phyloP scores from a whole-genome alignment of 129 eudicot species.

The Solidago caesia region DNA sequence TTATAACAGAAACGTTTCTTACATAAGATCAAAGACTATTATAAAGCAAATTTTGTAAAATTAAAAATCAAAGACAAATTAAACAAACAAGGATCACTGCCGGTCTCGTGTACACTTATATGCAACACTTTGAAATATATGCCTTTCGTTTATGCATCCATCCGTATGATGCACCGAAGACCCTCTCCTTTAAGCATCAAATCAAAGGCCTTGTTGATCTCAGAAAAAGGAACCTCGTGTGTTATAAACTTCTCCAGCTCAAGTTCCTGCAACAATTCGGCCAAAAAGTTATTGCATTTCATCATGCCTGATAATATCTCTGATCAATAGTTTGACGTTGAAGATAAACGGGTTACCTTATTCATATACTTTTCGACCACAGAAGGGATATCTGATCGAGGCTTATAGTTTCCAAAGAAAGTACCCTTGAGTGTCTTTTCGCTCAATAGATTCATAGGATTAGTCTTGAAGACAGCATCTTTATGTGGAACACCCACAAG shows the following conservation, averaged over 20 bases:
- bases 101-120: not conserved
- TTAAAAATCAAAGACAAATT: no score
- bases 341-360: constrained; percentile 39
- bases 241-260: constrained; percentile 49
- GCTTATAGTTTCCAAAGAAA: constrained; percentile 83
- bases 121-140: not conserved
- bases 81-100: not conserved
- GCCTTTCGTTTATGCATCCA: constrained; percentile 28
- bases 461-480: constrained; percentile 71
- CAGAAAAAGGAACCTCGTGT: constrained; percentile 42
- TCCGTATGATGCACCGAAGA: constrained; percentile 45
- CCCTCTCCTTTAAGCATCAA: constrained; percentile 49
- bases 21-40: no score
- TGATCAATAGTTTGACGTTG: no score
- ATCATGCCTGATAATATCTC: no score
- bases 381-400: constrained; percentile 61
- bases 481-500: constrained; percentile 89
- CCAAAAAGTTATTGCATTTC: not conserved
- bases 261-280: constrained; percentile 31
- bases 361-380: constrained; percentile 83
- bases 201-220: constrained; percentile 48
- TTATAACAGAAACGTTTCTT: no score
- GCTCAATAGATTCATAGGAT: constrained; percentile 61
- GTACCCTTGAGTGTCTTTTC: constrained; percentile 89
- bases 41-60: no score